A percentile compares a stretch with the other conserved stretches of the same genome.
phyloP scores from a whole-genome alignment of 371 early-diverging fungal species.

The Mortierella polycephala region DNA sequence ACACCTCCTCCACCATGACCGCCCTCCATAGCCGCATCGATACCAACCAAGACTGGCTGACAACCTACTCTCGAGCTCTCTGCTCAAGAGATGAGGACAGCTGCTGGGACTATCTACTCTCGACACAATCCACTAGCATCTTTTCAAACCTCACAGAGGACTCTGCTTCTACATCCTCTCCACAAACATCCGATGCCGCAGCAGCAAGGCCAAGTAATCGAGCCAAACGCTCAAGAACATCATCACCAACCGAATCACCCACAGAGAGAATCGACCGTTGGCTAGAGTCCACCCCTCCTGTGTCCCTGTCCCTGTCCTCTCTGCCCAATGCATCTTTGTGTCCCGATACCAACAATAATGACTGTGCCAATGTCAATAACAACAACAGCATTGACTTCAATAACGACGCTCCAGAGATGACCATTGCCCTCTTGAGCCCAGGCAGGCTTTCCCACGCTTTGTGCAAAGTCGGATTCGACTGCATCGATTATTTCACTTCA shows the following conservation, averaged over 20 bases:
- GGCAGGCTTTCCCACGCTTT: slow-evolving; percentile 39
- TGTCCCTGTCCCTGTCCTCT: slow-evolving; percentile 1
- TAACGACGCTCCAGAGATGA: background rate
- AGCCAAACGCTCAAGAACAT: background rate
- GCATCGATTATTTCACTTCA: slow-evolving; percentile 46
- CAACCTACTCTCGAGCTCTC: slow-evolving; percentile 38
- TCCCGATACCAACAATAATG: too few species aligned
- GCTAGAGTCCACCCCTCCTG: background rate
- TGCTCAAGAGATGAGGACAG: slow-evolving; percentile 49
- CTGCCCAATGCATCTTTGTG: background rate
- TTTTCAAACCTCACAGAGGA: slow-evolving; percentile 12
- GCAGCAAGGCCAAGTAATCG: background rate
- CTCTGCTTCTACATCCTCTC: background rate
- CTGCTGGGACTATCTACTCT: slow-evolving; percentile 43
- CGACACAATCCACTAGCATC: slow-evolving; percentile 19
- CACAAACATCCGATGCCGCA: background rate
- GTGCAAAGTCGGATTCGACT: slow-evolving; percentile 46
- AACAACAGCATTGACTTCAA: slow-evolving; percentile 5
- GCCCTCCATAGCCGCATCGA: slow-evolving; percentile 30
- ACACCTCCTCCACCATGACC: slow-evolving; percentile 12
- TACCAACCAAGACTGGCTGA: slow-evolving; percentile 24
- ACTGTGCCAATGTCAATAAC: background rate
- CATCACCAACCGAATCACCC: too few species aligned
- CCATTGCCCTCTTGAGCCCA: slow-evolving; percentile 18
- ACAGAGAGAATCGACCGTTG: background rate